Evolutionary conservation across 257 asterid genomes (phyloP).

Genomic region (Eustoma russellianum): DNA sequence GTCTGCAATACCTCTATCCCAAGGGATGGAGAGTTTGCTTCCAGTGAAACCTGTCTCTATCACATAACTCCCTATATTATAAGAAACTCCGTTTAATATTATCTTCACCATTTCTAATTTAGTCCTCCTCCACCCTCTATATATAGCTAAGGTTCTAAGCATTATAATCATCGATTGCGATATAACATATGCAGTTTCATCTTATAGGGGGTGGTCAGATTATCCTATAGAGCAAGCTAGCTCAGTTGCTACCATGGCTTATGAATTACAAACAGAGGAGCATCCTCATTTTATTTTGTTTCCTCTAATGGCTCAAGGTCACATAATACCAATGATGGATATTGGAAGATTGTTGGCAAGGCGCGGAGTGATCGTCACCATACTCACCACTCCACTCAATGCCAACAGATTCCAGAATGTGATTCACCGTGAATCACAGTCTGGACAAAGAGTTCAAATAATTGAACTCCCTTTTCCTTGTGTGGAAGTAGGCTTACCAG

Average conservation of each 20-base stretch:
- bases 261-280: slow-evolving; percentile 4
- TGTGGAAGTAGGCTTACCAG: slow-evolving; percentile 33
- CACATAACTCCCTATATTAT: too few species aligned
- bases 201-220: too few species aligned
- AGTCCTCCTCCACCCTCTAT: too few species aligned
- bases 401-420: slow-evolving; percentile 13
- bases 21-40: too few species aligned
- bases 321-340: slow-evolving; percentile 42
- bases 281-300: slow-evolving; percentile 35
- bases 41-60: too few species aligned
- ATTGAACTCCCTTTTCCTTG: slow-evolving; percentile 28
- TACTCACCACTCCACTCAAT: slow-evolving; percentile 35
- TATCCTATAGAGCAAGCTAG: too few species aligned
- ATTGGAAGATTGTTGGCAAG: slow-evolving; percentile 31
- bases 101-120: too few species aligned
- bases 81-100: too few species aligned
- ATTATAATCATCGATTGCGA: too few species aligned
- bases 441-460: slow-evolving; percentile 18
- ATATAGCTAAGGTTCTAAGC: too few species aligned
- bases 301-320: slow-evolving; percentile 56
- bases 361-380: slow-evolving; percentile 28
- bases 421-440: slow-evolving; percentile 18
- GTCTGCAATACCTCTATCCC: too few species aligned
- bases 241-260: slow-evolving; percentile 19
- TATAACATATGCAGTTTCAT: too few species aligned